Evolutionary conservation across 371 early-diverging fungal genomes (phyloP), one percentile per base, ranked within the genome.

Genomic region (Furculomyces boomerangus): DNA sequence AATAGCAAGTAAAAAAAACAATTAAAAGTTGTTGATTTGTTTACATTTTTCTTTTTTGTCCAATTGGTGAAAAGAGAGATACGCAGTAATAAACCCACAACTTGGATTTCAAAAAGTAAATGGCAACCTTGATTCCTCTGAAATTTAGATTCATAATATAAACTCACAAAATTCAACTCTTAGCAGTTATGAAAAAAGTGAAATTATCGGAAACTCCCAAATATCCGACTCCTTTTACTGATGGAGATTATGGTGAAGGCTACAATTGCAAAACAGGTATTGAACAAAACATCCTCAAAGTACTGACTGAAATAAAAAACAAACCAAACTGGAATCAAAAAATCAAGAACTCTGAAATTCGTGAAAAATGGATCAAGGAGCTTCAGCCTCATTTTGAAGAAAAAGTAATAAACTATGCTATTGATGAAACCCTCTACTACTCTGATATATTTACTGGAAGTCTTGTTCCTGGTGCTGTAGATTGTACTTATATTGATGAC

Each of bases 291-390:
- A 58, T 66, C 1, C 52, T 60, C 16, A 35, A 40, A 22, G 52
- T 64, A 57, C 58, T 60, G 53, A 44, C 61, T 8, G 62, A 64
- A 14, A 66, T 75, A 24, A 69, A 71, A 48, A 59, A 57, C 41
- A 75, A 75, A 58, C 56, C 63, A 22, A 54, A 55, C 20, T 73
- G 75, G 75, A 59, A 62, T 39, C 26, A 26, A 44, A 72, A 74
- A 58, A 45, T 61, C 54, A 41, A 40, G 30, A 52, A 62, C 27
- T 55, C 52, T 0, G 53, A 44, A 24, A 66, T 74, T 20, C 45
- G 54, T 41, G 47, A 13, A 13, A 60, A 64, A 32, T 75, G 71
- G 74, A 60, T 26, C 8, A 32, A 32, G 2, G 73, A 72, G 25
- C 20, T 49, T 3, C 7, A 3, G 3, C 30, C 49, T 20, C 3